These are phyloP conservation scores for Spathaspora passalidarum DNA, from an alignment of 805 yeast species.

Conservation along the genomic window DNA sequence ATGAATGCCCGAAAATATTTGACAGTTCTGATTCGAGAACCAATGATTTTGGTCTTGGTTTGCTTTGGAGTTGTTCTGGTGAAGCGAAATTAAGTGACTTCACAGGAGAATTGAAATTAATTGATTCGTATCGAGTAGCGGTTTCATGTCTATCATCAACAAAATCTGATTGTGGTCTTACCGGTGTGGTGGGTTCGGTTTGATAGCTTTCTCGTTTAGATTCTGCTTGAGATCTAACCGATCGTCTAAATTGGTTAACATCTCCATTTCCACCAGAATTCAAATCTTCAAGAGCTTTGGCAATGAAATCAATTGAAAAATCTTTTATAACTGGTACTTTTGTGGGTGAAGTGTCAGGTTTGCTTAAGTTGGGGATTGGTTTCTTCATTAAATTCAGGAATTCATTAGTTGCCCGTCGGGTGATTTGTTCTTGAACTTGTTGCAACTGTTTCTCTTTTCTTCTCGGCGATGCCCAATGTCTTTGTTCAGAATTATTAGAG, in stretches of 20 bases:
- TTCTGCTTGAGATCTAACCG: slow-evolving; percentile 26
- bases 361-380: slow-evolving; percentile 5
- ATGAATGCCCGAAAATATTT: slow-evolving; percentile 11
- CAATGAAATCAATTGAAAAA: slow-evolving; percentile 44
- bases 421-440: slow-evolving; percentile 37
- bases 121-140: slow-evolving; percentile 36
- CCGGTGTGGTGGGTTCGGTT: slow-evolving; percentile 18
- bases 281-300: slow-evolving; percentile 44
- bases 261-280: slow-evolving; percentile 46
- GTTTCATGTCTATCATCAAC: slow-evolving; percentile 35
- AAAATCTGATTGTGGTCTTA: slow-evolving; percentile 22
- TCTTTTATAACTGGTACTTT: slow-evolving; percentile 39
- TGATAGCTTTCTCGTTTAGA: slow-evolving; percentile 6
- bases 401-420: slow-evolving; percentile 28
- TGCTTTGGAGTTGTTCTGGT: neutral
- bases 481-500: slow-evolving; percentile 16
- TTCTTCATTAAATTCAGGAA: slow-evolving; percentile 16
- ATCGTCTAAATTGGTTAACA: slow-evolving; percentile 35
- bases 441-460: slow-evolving; percentile 29
- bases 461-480: slow-evolving; percentile 46
- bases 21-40: slow-evolving; percentile 14
- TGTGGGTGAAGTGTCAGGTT: slow-evolving; percentile 3
- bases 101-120: slow-evolving; percentile 14
- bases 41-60: slow-evolving; percentile 25
- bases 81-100: neutral